Evolutionary conservation across 805 yeast species (phyloP).

Genomic region (Candida piceae): DNA sequence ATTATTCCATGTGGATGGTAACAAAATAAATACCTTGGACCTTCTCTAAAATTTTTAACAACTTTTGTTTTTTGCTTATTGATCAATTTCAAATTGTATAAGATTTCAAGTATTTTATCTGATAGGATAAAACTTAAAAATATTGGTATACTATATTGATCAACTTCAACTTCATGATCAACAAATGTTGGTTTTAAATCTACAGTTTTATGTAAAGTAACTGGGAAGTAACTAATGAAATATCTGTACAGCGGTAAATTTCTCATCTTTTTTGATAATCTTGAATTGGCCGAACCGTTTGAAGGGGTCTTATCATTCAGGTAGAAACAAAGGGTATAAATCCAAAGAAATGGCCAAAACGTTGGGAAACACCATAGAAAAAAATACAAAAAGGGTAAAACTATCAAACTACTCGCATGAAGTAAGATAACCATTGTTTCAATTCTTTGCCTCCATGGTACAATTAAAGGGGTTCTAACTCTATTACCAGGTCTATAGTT

Average conservation of each 20-base stretch:
- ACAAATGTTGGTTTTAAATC: conserved; percentile 73
- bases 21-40: conserved; percentile 82
- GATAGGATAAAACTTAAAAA: conserved; percentile 5
- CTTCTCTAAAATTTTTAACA: conserved; percentile 37
- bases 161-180: not conserved
- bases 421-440: conserved; percentile 67
- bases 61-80: conserved; percentile 1
- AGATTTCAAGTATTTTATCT: not conserved
- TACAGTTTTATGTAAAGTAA: conserved; percentile 58
- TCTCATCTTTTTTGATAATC: conserved; percentile 56
- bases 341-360: conserved; percentile 58
- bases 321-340: conserved; percentile 60
- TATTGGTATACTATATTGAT: conserved; percentile 7
- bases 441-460: conserved; percentile 52
- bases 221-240: conserved; percentile 78
- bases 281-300: conserved; percentile 60
- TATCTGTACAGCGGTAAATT: conserved; percentile 58
- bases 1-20: conserved; percentile 97
- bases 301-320: conserved; percentile 60
- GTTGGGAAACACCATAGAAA: conserved; percentile 44
- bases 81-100: conserved; percentile 2
- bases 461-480: conserved; percentile 49
- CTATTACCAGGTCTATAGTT: conserved; percentile 24
- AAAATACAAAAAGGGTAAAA: conserved; percentile 50
- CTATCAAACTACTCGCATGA: conserved; percentile 70